These are phyloP conservation scores for Russula dissimulans DNA, from an alignment of 768 basidiomycete genomes.

Conservation along the genomic window DNA sequence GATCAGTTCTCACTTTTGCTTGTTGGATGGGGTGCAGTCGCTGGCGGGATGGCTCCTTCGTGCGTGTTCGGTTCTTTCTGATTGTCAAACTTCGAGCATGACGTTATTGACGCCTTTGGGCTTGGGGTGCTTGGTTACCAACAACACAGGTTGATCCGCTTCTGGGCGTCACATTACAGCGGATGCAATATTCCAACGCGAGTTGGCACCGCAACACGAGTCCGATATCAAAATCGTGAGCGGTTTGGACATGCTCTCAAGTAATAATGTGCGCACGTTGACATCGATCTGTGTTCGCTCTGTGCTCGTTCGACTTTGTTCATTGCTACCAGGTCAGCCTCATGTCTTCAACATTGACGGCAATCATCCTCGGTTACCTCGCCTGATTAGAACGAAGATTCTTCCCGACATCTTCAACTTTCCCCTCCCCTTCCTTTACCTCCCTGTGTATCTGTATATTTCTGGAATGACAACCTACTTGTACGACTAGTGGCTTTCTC, in stretches of 20 bases:
- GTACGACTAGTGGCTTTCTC: constrained; percentile 1
- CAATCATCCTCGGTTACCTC: constrained; percentile 15
- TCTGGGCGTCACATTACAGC: constrained; percentile 80
- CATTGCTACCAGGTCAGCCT: constrained; percentile 16
- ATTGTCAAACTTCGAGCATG: too few species aligned
- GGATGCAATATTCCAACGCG: constrained; percentile 58
- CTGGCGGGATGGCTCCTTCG: constrained; percentile 75
- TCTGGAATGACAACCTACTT: background rate
- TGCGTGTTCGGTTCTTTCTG: constrained; percentile 28
- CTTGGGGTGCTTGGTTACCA: too few species aligned
- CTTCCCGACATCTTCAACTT: too few species aligned
- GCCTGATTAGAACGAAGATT: background rate
- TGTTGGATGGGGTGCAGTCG: constrained; percentile 45
- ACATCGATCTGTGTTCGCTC: background rate
- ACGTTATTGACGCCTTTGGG: too few species aligned
- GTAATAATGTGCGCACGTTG: constrained; percentile 57
- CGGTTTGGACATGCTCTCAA: constrained; percentile 65
- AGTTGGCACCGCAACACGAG: constrained; percentile 26
- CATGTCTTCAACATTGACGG: constrained; percentile 18
- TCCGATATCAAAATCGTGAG: constrained; percentile 47
- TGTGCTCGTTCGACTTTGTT: background rate
- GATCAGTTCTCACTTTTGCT: constrained; percentile 36
- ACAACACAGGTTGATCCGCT: constrained; percentile 72
- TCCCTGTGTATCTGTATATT: background rate
- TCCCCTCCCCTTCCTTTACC: too few species aligned